phyloP scores from a whole-genome alignment of 306 rosid species.

The Alnus rubra region DNA sequence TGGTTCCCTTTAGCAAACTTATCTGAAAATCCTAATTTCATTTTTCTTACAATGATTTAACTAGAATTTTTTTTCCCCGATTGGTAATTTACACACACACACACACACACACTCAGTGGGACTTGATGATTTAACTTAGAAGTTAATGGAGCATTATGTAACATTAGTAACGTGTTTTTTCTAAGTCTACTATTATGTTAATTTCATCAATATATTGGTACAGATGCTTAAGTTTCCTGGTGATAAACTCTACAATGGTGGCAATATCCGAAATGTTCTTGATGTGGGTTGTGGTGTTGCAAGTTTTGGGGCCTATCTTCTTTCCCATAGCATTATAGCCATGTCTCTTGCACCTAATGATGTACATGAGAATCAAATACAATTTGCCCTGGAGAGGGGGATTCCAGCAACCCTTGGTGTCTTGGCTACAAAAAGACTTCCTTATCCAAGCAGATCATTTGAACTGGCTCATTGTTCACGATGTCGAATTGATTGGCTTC shows the following conservation, averaged over 20 bases:
- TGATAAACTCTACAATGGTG: constrained; percentile 50
- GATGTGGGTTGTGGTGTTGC: constrained; percentile 80
- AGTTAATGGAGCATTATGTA: not conserved
- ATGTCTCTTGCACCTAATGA: constrained; percentile 70
- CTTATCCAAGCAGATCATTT: constrained; percentile 66
- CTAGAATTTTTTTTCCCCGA: too few relatives aligned
- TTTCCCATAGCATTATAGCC: constrained; percentile 47
- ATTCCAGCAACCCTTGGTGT: constrained; percentile 69
- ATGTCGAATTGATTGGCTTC: constrained; percentile 72
- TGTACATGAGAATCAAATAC: constrained; percentile 65
- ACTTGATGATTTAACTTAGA: not conserved
- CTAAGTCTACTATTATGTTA: not conserved
- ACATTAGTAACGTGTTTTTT: not conserved
- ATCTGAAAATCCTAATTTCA: not conserved
- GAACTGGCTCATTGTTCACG: constrained; percentile 67
- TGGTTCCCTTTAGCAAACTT: not conserved
- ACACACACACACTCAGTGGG: too few relatives aligned
- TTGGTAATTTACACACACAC: too few relatives aligned
- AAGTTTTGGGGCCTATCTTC: constrained; percentile 71
- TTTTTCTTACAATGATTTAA: constrained; percentile 3
- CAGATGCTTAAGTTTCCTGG: constrained; percentile 64
- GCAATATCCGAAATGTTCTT: constrained; percentile 51
- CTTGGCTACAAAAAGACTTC: constrained; percentile 65
- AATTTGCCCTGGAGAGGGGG: constrained; percentile 68
- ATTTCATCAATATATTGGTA: constrained; percentile 2